Evolutionary conservation across 352 stramenopile species (phyloP), one percentile per base, ranked within the genome.

Genomic region (Globisporangium cystogenes): DNA sequence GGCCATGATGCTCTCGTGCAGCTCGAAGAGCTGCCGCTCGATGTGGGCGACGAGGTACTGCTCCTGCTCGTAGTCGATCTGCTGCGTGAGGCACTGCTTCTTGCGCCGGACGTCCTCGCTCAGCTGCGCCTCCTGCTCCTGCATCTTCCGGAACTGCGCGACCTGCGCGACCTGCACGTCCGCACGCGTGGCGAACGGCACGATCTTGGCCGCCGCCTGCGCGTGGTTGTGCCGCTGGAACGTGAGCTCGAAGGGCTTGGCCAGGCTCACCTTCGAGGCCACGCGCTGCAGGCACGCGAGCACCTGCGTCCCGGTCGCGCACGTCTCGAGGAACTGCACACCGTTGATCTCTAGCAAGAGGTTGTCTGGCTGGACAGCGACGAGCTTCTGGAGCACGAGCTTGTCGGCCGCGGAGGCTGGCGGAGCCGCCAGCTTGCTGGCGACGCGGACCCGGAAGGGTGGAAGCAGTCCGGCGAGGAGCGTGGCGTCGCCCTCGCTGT

Each of bases 71-170:
- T 70, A 82, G 53, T 88, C 75, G 37, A 88, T 63, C 44, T 88
- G 77, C 45, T 88, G 77, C 0, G 73, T 48, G 2, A 84, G 50
- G 40, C 82, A 88, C 16, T 84, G 68, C 59, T 84, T 86, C 41
- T 82, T 81, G 15, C 51, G 57, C 35, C 65, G 68, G 16, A 82
- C 52, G n/a, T 59, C 48, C 0, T 57, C 39, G 7, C 64, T 64
- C 20, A 75, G 51, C 0, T 51, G 51, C 4, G 47, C 42, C 8
- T 88, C 77, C 27, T 82, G 64, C 4, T 56, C 53, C 51, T 74
- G 66, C 15, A 85, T 45, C 46, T 70, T 72, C 2, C 53, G 23
- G 21, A 67, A 57, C 37, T 85, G 77, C 0, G 68, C 61, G 5
- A 80, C 33, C 53, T 86, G 77, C 0, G 71, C 73, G 12, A 63